Conservation (phyloP, 2,329 filamentous ascomycete species). For the Dothidotthia symphoricarpi region DNA sequence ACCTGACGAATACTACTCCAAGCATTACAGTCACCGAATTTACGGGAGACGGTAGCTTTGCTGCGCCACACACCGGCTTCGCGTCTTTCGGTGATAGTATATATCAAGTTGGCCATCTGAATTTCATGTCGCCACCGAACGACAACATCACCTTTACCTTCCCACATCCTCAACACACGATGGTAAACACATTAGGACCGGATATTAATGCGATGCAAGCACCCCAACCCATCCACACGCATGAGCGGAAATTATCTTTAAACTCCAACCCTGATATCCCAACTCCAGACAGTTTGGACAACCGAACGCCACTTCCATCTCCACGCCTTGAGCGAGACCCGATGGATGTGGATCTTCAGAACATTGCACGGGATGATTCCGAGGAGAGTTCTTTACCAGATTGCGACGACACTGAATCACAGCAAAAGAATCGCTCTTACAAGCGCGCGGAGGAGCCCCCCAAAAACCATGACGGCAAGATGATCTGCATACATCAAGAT, state of each 20-base stretch:
- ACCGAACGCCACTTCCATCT: slow-evolving; percentile 31
- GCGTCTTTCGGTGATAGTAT: slow-evolving; percentile 22
- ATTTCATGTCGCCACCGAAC: slow-evolving; percentile 17
- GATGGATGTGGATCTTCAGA: slow-evolving; percentile 23
- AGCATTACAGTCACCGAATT: slow-evolving; percentile 34
- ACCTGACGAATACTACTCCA: slow-evolving; percentile 26
- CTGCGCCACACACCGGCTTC: slow-evolving; percentile 37
- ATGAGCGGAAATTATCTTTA: slow-evolving; percentile 34
- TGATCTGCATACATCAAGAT: slow-evolving; percentile 65
- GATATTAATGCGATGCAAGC: slow-evolving; percentile 23
- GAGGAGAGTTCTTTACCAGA: slow-evolving; percentile 31
- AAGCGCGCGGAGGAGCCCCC: slow-evolving; percentile 53
- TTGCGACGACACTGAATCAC: slow-evolving; percentile 31
- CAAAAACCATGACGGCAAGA: slow-evolving; percentile 70
- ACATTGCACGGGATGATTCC: slow-evolving; percentile 22
- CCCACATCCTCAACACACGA: slow-evolving; percentile 14
- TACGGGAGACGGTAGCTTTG: slow-evolving; percentile 25
- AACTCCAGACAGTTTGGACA: slow-evolving; percentile 37
- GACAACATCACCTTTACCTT: slow-evolving; percentile 22
- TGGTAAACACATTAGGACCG: slow-evolving; percentile 26
- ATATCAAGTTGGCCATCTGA: slow-evolving; percentile 34
- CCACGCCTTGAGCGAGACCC: slow-evolving; percentile 25
- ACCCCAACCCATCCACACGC: slow-evolving; percentile 18
- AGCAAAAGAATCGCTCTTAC: slow-evolving; percentile 40
- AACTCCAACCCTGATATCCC: slow-evolving; percentile 35